Evolutionary conservation across 2,329 filamentous ascomycete genomes (phyloP).

Genomic region (Ceratocystiopsis sp.): DNA sequence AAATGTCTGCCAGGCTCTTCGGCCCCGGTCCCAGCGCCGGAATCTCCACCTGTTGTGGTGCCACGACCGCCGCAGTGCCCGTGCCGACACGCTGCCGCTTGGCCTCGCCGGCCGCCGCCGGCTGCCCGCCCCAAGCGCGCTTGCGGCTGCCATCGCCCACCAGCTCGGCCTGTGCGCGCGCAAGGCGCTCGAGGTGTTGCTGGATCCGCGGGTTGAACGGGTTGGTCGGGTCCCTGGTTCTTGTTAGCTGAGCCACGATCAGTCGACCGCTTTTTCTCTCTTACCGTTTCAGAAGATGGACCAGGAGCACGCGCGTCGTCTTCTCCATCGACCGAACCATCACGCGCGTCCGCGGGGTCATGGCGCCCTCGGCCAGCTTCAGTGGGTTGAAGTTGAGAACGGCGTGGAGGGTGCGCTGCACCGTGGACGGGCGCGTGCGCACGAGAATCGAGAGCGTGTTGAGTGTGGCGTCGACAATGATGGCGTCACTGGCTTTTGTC

Average conservation of each 20-base stretch:
- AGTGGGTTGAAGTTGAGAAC: slow-evolving; percentile 86
- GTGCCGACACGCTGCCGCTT: slow-evolving; percentile 63
- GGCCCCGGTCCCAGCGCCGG: slow-evolving; percentile 59
- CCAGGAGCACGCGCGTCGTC: slow-evolving; percentile 67
- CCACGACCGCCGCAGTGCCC: slow-evolving; percentile 21
- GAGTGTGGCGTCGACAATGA: slow-evolving; percentile 78
- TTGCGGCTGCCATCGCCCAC: slow-evolving; percentile 70
- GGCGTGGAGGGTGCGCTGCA: slow-evolving; percentile 70
- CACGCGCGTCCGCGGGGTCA: slow-evolving; percentile 66
- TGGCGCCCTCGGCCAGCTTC: slow-evolving; percentile 52
- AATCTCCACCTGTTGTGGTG: slow-evolving; percentile 24
- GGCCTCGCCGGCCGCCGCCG: slow-evolving; percentile 51
- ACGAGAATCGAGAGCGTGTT: slow-evolving; percentile 76
- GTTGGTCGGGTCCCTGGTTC: slow-evolving; percentile 57
- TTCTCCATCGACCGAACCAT: slow-evolving; percentile 89
- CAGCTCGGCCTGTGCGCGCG: slow-evolving; percentile 59
- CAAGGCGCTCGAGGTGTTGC: slow-evolving; percentile 68
- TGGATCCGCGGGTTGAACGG: slow-evolving; percentile 64
- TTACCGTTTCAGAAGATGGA: slow-evolving; percentile 68
- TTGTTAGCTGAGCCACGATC: not conserved
- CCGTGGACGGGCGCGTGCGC: slow-evolving; percentile 62
- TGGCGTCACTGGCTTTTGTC: slow-evolving; percentile 47
- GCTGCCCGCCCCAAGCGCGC: slow-evolving; percentile 52
- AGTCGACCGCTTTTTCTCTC: too few species aligned
- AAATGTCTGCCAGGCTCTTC: slow-evolving; percentile 67